Conservation (phyloP, 2,329 filamentous ascomycete genomes). For the Coniochaeta prunicola region DNA sequence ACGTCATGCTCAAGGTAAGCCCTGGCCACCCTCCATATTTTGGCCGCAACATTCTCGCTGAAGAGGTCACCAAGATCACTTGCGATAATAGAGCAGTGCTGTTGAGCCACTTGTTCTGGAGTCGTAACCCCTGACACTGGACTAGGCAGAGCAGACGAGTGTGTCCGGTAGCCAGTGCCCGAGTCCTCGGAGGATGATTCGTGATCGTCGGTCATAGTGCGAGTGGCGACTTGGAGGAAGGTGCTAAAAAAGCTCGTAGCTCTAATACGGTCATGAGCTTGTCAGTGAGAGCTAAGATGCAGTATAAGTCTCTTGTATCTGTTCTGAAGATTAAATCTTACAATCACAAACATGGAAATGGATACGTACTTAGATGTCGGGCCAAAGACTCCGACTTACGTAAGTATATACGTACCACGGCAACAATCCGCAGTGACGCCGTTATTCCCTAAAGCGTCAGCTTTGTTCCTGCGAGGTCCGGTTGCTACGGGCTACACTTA, state of each 20-base stretch:
- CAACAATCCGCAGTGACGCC: neutral
- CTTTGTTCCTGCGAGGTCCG: neutral
- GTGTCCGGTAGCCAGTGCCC: neutral
- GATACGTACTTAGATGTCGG: neutral
- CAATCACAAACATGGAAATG: no score
- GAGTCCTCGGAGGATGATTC: neutral
- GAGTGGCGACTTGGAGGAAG: neutral
- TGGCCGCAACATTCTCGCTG: slow-evolving; percentile 6
- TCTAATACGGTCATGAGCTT: no score
- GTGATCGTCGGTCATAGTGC: neutral
- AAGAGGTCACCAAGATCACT: slow-evolving; percentile 1
- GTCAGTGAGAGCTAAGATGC: no score
- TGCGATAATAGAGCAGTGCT: neutral
- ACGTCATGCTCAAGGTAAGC: slow-evolving; percentile 3
- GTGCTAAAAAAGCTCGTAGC: neutral
- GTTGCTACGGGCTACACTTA: neutral
- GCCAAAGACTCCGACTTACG: neutral
- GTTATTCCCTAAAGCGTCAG: neutral
- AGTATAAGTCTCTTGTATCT: no score
- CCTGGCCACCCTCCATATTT: slow-evolving; percentile 9
- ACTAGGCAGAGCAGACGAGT: neutral
- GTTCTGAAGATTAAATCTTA: no score
- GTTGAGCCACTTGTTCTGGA: neutral
- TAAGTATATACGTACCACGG: neutral
- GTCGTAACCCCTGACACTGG: neutral